These are phyloP conservation scores for Pochonia chlamydosporia DNA, from an alignment of 2,329 filamentous ascomycete genomes.

Conservation along the genomic window DNA sequence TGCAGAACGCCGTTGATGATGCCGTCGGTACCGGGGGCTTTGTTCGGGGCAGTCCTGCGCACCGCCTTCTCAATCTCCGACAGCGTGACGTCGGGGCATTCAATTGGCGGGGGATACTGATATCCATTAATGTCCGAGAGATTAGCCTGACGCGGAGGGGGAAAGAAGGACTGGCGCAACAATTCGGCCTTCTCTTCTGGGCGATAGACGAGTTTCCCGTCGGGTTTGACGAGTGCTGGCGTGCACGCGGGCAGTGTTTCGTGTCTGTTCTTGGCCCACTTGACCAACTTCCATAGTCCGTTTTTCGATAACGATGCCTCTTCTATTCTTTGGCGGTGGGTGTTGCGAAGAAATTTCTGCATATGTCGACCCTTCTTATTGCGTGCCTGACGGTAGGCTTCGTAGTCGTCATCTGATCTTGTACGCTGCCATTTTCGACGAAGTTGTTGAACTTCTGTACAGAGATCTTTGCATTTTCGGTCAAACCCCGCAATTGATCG, in stretches of 20 bases:
- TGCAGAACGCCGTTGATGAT: conserved; percentile 16
- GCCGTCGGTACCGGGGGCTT: conserved; percentile 12
- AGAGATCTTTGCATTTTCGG: conserved; percentile 14
- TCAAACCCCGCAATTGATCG: conserved; percentile 18
- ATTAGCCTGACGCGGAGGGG: conserved; percentile 1
- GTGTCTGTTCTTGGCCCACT: no score
- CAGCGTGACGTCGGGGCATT: conserved; percentile 1
- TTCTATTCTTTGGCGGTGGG: conserved; percentile 9
- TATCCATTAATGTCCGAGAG: conserved; percentile 7
- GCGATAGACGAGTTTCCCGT: background rate
- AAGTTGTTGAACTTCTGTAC: conserved; percentile 5
- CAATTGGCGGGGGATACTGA: conserved; percentile 3
- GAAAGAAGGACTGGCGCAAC: conserved; percentile 3
- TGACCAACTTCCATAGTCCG: no score
- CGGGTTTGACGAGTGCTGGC: no score
- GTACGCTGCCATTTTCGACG: conserved; percentile 4
- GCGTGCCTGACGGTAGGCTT: conserved; percentile 11
- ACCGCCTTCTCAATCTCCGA: conserved; percentile 3
- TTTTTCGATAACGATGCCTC: background rate
- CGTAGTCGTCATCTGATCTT: conserved; percentile 11
- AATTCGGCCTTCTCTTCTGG: conserved; percentile 4
- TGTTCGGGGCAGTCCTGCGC: conserved; percentile 14
- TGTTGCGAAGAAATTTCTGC: conserved; percentile 12
- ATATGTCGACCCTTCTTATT: conserved; percentile 17
- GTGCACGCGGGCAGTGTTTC: no score